Base-by-base conservation (phyloP, 1,284 basidiomycete genomes). In the Cutaneotrichosporon spelunceum region DNA sequence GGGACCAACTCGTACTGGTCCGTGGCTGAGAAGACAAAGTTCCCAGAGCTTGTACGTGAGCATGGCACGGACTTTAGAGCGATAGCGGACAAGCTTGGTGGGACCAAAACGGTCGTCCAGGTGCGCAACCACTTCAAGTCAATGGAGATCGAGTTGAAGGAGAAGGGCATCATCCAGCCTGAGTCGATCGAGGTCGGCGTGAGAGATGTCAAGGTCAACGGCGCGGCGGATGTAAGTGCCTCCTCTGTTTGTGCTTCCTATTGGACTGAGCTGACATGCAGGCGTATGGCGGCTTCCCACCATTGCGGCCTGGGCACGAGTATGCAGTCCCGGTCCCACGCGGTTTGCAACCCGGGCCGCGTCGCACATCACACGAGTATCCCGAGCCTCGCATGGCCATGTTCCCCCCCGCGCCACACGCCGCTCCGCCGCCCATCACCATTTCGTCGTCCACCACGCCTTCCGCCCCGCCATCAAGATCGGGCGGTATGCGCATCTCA, bases 61-160 rank as follows among this genome's bases (percentile, higher is more conserved):
- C 83, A 90, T 72, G 90, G 90, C 44, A 85, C 86, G 66, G 85
- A 92, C 70, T 89, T 89, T 76, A 85, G 87, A 65, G 82, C 84
- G 19, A 88, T 93, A 53, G 86, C 90, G 1, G 83, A 86, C 4
- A 84, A 84, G 8, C 84, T 93, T 79, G 85, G 62, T 29, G 61
- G 85, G 9, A 87, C 85, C 72, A 93, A 93, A 86, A 90, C 88
- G 10, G 85, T 86, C 4, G 82, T 86, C 9, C 90, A 93, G 81
- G 88, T 90, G 53, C 83, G 82, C 63, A 87, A 87, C 71, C 91
- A 66, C 56, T 66, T 64, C 65, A 66, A 64, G 56, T 47, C 60
- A 11, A 66, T 63, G 24, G 24, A 64, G 2, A 61, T 60, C 49
- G 59, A 63, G 48, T 39, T 66, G 19, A 59, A 61, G 10, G 39